Evolutionary conservation across 768 basidiomycete species (phyloP).

Genomic region (Calvatia gigantea): DNA sequence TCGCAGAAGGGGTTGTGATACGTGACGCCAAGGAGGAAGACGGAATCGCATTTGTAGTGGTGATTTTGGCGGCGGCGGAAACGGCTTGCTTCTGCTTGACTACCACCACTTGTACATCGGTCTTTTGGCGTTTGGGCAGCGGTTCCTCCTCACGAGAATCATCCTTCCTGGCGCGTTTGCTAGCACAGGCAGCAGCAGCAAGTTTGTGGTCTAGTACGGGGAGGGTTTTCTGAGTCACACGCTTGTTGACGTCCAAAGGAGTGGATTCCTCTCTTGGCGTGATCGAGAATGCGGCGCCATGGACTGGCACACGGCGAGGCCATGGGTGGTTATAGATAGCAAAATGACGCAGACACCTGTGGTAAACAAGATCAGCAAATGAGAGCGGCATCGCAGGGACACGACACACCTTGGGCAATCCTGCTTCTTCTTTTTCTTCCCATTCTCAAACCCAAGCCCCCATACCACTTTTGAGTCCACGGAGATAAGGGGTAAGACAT

Average conservation of each 20-base stretch:
- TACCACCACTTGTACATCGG: slow-evolving; percentile 23
- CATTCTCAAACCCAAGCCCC: slow-evolving; percentile 55
- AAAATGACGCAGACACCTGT: slow-evolving; percentile 74
- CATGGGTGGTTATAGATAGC: slow-evolving; percentile 73
- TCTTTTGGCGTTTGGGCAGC: slow-evolving; percentile 43
- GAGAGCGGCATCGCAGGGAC: neutral
- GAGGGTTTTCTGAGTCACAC: slow-evolving; percentile 48
- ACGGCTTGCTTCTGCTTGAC: slow-evolving; percentile 26
- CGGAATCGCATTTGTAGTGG: slow-evolving; percentile 12
- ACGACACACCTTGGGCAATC: slow-evolving; percentile 71
- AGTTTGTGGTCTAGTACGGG: slow-evolving; percentile 55
- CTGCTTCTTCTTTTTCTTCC: slow-evolving; percentile 58
- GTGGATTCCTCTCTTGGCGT: slow-evolving; percentile 51
- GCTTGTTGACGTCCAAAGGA: slow-evolving; percentile 43
- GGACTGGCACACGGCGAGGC: slow-evolving; percentile 60
- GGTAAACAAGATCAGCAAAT: neutral
- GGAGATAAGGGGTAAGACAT: slow-evolving; percentile 71
- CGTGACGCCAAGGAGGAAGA: slow-evolving; percentile 3
- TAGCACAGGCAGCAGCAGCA: slow-evolving; percentile 31
- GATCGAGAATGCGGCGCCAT: slow-evolving; percentile 39
- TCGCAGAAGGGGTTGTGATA: neutral
- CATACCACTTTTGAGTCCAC: slow-evolving; percentile 74
- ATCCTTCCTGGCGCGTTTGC: slow-evolving; percentile 27
- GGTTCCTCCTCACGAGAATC: slow-evolving; percentile 27
- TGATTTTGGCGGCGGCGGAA: slow-evolving; percentile 12